A percentile compares a stretch with the other conserved stretches of the same genome.
phyloP scores from a whole-genome alignment of 495 filamentous ascomycete genomes.

The Trichoderma parareesei region DNA sequence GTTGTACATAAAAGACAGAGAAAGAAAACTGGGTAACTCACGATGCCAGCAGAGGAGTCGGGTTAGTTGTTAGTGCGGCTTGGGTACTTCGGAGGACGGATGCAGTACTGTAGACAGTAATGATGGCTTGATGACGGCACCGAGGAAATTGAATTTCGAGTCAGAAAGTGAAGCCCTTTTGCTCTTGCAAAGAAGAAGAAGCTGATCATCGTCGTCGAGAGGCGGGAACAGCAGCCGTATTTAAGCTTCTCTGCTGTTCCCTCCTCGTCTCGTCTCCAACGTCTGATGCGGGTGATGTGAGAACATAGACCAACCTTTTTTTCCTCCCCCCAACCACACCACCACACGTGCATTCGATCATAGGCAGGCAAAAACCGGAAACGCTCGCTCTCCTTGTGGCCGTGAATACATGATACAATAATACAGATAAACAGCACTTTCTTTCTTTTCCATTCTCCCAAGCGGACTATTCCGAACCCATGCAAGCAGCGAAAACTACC shows the following conservation, averaged over 20 bases:
- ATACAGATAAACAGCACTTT: neutral
- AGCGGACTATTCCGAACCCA: conserved; percentile 5
- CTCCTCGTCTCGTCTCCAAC: neutral
- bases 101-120: neutral
- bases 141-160: neutral
- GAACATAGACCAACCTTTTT: neutral
- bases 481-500: too few species aligned
- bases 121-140: conserved; percentile 6
- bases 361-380: conserved; percentile 3
- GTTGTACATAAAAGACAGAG: too few species aligned
- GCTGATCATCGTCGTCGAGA: neutral
- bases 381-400: neutral
- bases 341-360: conserved; percentile 3
- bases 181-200: neutral
- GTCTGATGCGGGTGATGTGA: neutral
- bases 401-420: neutral
- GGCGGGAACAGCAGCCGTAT: neutral
- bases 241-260: neutral
- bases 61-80: neutral
- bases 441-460: neutral
- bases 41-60: neutral
- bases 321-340: neutral
- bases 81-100: too few species aligned
- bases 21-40: neutral
- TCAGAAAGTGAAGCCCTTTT: neutral